Conservation (phyloP, 441 rosid genomes). For the Arabidopsis hybrid region DNA sequence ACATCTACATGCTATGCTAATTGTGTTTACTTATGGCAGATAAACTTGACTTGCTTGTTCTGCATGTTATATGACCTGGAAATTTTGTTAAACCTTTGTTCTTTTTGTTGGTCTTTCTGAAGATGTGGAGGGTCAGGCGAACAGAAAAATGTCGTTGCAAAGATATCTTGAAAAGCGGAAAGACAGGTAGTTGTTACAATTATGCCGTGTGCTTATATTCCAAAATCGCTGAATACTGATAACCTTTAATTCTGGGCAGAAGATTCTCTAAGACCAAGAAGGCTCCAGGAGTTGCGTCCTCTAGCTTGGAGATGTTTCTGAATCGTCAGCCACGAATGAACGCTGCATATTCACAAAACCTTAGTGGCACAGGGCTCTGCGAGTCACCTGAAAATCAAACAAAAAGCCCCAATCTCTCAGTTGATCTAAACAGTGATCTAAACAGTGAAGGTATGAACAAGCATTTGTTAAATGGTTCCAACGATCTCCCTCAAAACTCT, state of each 20-base stretch:
- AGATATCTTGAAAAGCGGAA: slow-evolving; percentile 83
- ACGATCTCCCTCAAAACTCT: background rate
- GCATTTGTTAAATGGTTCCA: background rate
- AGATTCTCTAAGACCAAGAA: slow-evolving; percentile 65
- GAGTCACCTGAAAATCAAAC: slow-evolving; percentile 55
- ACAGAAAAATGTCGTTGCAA: slow-evolving; percentile 69
- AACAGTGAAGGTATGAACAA: slow-evolving; percentile 65
- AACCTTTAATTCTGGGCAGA: slow-evolving; percentile 48
- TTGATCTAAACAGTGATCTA: slow-evolving; percentile 74
- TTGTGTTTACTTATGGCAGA: background rate
- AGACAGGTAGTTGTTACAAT: slow-evolving; percentile 63
- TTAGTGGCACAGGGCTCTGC: slow-evolving; percentile 44
- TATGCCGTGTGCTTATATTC: background rate
- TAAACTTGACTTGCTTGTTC: slow-evolving; percentile 16
- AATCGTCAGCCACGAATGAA: slow-evolving; percentile 58
- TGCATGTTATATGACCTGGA: slow-evolving; percentile 10
- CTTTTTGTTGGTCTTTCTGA: slow-evolving; percentile 40
- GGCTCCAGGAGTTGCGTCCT: slow-evolving; percentile 53
- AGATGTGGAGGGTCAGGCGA: slow-evolving; percentile 77
- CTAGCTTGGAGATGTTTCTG: slow-evolving; percentile 63
- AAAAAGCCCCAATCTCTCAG: slow-evolving; percentile 55
- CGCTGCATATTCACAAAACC: slow-evolving; percentile 58
- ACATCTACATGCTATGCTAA: background rate
- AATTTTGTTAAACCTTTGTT: background rate
- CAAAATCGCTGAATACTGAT: slow-evolving; percentile 5